Conservation (phyloP, 148 eudicot species). For the Suaeda aralocaspica region DNA sequence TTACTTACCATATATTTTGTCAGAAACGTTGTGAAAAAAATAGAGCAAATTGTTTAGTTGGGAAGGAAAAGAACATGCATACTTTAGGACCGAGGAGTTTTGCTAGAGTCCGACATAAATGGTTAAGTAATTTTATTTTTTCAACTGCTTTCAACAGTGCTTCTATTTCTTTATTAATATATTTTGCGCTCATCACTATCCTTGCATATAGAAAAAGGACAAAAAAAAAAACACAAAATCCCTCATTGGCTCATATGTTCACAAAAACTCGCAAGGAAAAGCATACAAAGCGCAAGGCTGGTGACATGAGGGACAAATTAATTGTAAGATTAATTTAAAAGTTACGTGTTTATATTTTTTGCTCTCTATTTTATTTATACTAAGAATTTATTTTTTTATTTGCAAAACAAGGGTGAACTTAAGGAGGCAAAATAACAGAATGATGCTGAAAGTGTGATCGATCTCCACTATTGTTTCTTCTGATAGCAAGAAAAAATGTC, state of each 20-base stretch:
- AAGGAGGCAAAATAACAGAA: neutral
- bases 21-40: neutral
- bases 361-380: too few species aligned
- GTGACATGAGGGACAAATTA: conserved; percentile 2
- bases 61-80: conserved; percentile 11
- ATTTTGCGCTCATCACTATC: neutral
- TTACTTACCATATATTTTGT: neutral
- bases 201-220: neutral
- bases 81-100: conserved; percentile 10
- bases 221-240: neutral
- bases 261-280: conserved; percentile 12
- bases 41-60: neutral
- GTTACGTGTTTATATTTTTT: neutral
- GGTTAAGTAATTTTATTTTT: neutral
- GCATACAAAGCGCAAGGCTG: neutral
- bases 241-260: neutral
- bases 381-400: neutral
- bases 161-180: neutral
- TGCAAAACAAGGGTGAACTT: neutral
- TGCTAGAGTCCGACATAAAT: conserved; percentile 6
- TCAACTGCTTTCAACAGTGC: neutral
- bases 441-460: neutral
- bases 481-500: neutral
- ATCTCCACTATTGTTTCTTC: neutral
- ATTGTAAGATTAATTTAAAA: conserved; percentile 1